A percentile compares a stretch with the other conserved stretches of the same genome.
These are phyloP conservation scores for Rhizopogon sp. DNA, from an alignment of 768 basidiomycete species.

Conservation along the genomic window DNA sequence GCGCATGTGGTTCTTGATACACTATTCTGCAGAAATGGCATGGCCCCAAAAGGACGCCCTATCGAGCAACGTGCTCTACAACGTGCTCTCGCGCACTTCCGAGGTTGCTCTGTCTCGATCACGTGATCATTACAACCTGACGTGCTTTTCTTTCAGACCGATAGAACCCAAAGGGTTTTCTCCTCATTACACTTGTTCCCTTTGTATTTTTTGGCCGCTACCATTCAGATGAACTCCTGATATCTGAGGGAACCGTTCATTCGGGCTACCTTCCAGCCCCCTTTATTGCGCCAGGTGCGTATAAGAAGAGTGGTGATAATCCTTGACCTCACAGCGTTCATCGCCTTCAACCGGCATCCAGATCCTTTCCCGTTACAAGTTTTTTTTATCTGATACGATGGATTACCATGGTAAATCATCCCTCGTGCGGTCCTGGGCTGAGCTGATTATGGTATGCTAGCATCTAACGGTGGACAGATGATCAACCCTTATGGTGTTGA, in stretches of 20 bases:
- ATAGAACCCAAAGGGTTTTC: not conserved
- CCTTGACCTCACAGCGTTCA: not conserved
- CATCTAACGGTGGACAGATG: not conserved
- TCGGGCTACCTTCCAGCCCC: not conserved
- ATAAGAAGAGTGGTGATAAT: not conserved
- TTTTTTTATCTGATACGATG: not conserved
- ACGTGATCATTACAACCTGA: slow-evolving; percentile 10
- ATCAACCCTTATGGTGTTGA: not conserved
- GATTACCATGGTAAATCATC: not conserved
- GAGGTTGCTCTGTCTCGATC: slow-evolving; percentile 20
- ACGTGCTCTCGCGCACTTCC: slow-evolving; percentile 18
- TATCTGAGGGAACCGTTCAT: too few species aligned
- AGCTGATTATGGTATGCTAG: not conserved
- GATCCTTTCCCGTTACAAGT: not conserved
- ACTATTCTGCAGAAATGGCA: not conserved
- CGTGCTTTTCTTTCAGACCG: not conserved
- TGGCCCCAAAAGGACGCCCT: not conserved
- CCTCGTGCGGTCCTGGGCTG: not conserved
- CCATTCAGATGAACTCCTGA: slow-evolving; percentile 12
- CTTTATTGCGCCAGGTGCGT: not conserved
- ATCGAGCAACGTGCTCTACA: slow-evolving; percentile 8
- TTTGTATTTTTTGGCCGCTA: slow-evolving; percentile 13
- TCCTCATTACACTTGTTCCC: slow-evolving; percentile 1
- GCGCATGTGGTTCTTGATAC: not conserved
- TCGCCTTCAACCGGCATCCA: not conserved